Conservation (phyloP, 225 moss, liverwort and hornwort genomes). For the Asterella californica region DNA sequence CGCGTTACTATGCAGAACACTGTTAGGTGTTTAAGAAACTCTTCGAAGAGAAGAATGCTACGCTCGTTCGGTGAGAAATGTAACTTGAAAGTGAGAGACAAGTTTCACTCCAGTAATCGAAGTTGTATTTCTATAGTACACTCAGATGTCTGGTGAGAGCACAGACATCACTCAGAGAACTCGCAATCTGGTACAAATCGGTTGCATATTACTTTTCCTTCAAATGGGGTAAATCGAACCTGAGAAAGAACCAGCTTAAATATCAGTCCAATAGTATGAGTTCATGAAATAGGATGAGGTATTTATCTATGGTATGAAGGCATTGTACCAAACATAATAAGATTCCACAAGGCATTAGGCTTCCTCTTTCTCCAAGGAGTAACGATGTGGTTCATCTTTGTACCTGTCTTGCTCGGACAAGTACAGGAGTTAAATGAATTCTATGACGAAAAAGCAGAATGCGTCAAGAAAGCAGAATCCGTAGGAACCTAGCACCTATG, state of each 20-base stretch:
- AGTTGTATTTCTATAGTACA: not conserved
- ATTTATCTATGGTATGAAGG: too few species aligned
- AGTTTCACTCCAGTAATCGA: not conserved
- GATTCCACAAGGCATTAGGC: too few species aligned
- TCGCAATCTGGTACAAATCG: too few species aligned
- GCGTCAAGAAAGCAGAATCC: too few species aligned
- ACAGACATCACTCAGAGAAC: not conserved
- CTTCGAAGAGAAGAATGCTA: not conserved
- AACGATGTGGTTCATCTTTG: too few species aligned
- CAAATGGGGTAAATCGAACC: conserved; percentile 73
- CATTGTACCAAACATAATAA: too few species aligned
- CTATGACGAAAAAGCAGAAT: too few species aligned
- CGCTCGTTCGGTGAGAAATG: not conserved
- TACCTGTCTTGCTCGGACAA: too few species aligned
- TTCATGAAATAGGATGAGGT: not conserved
- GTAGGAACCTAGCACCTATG: too few species aligned
- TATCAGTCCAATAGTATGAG: conserved; percentile 3
- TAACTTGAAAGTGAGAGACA: not conserved
- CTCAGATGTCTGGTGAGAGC: not conserved
- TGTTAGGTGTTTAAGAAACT: not conserved
- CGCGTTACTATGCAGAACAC: not conserved
- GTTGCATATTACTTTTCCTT: conserved; percentile 75
- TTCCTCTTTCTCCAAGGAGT: too few species aligned
- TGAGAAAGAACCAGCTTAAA: conserved; percentile 78
- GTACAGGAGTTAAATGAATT: too few species aligned